phyloP scores from a whole-genome alignment of 164 flowering plant species.

The Chloranthus sessilifolius region DNA sequence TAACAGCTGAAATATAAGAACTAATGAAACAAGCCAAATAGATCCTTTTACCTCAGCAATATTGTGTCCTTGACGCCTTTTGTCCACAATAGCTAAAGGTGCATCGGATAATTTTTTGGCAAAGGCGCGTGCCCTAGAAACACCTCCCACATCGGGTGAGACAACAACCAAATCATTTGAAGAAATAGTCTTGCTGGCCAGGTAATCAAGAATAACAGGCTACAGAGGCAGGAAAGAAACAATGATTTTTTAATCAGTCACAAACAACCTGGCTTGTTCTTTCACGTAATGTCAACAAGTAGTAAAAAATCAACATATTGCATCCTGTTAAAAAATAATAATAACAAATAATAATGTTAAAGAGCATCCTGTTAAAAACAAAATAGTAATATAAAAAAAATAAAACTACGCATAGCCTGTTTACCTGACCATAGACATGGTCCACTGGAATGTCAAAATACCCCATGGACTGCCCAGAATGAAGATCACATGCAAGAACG shows the following conservation, averaged over 20 bases:
- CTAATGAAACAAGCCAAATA: neutral
- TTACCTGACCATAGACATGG: conserved; percentile 94
- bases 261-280: neutral
- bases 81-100: conserved; percentile 96
- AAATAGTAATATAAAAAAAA: neutral
- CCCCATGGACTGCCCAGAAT: conserved; percentile 99
- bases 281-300: neutral
- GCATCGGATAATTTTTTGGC: conserved; percentile 98
- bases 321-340: too few species aligned
- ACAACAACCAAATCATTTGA: conserved; percentile 94
- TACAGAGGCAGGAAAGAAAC: conserved; percentile 21
- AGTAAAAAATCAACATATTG: neutral
- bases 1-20: too few species aligned
- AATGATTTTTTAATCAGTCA: conserved; percentile 4
- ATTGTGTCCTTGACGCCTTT: conserved; percentile 95
- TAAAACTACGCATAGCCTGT: too few species aligned
- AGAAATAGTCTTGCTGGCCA: conserved; percentile 83
- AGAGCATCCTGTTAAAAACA: neutral
- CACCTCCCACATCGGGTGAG: conserved; percentile 99
- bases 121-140: conserved; percentile 96
- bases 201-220: conserved; percentile 98
- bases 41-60: conserved; percentile 73
- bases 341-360: neutral
- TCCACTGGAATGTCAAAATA: conserved; percentile 99
- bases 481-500: conserved; percentile 97